Evolutionary conservation across 2,329 filamentous ascomycete species (phyloP), one percentile per base, ranked within the genome.

Genomic region (Fusarium falciforme): DNA sequence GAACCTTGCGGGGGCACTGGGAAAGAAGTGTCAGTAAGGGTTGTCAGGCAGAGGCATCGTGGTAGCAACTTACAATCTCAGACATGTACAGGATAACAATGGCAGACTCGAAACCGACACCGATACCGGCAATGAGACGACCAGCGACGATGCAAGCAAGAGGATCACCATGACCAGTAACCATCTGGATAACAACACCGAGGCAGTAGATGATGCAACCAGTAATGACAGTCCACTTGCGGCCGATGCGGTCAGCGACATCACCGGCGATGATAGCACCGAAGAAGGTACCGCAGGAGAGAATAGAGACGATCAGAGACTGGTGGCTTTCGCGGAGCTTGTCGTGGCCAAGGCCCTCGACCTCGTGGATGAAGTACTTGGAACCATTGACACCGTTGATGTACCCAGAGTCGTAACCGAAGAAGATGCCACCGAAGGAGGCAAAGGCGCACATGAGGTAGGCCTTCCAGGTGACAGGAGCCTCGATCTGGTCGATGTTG

Each of bases 351-450:
- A 79, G 70, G 68, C 86, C 84, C 76, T 88, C 84, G 79, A 91
- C 87, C 71, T 85, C 81, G 12, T 82, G 49, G 80, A 87, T 86
- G 84, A 92, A 91, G 81, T 83, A 82, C 14, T 79, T 44, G 74
- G 86, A 84, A 75, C 85, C 89, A 44, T 89, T 84, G 68, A 92
- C 89, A 80, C 90, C 90, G 80, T 90, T 91, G 85, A 93, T 93
- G 84, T 93, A 93, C 76, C 93, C 93, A 47, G 92, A 93, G 79
- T 94, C 93, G 83, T 93, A 95, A 59, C 93, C 93, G 83, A 94
- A 93, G 85, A 94, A 92, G 83, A 94, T 93, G 82, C 90, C 91
- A 78, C 91, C 91, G 70, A 93, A 92, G 36, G 91, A 90, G 69
- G 91, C 91, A 73, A 93, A 93, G 73, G 90, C 91, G 82, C 91